Evolutionary conservation across 805 yeast genomes (phyloP).

Genomic region (Deakozyma indianensis): DNA sequence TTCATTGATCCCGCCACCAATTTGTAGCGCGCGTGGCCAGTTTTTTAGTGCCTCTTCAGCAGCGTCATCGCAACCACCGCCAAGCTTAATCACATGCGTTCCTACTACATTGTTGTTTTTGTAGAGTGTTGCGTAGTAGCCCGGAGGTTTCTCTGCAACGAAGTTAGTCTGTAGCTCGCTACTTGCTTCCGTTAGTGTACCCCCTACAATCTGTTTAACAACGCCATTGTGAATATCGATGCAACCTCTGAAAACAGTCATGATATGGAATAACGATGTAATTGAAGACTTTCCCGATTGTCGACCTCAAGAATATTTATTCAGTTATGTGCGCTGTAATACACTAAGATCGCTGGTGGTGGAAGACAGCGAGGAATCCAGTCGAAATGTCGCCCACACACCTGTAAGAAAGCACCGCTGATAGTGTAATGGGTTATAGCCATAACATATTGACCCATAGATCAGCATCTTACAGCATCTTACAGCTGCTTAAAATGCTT

Average conservation of each 20-base stretch:
- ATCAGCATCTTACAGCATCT: too few relatives aligned
- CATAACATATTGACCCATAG: too few relatives aligned
- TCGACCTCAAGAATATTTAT: too few relatives aligned
- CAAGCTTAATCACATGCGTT: conserved; percentile 88
- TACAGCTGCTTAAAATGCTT: too few relatives aligned
- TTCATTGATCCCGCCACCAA: conserved; percentile 85
- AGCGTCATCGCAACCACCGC: conserved; percentile 68
- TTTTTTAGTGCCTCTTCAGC: conserved; percentile 60
- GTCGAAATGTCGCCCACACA: too few relatives aligned
- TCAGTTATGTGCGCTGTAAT: too few relatives aligned
- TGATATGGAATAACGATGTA: too few relatives aligned
- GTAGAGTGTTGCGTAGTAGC: conserved; percentile 63
- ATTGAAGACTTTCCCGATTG: too few relatives aligned
- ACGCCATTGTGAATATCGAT: conserved; percentile 91
- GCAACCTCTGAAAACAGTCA: conserved; percentile 89
- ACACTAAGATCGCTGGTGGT: too few relatives aligned
- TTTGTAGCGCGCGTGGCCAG: conserved; percentile 66
- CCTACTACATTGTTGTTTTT: conserved; percentile 43
- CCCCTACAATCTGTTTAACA: conserved; percentile 96
- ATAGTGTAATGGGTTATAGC: too few relatives aligned
- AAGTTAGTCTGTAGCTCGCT: conserved; percentile 49
- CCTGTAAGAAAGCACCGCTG: too few relatives aligned
- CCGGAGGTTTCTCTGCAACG: conserved; percentile 59
- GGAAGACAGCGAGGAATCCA: too few relatives aligned
- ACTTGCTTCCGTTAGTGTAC: conserved; percentile 45